A percentile compares a stretch with the other conserved stretches of the same genome.
These are phyloP conservation scores for Phytophthora foliorum DNA, from an alignment of 352 stramenopile genomes.

Conservation along the genomic window DNA sequence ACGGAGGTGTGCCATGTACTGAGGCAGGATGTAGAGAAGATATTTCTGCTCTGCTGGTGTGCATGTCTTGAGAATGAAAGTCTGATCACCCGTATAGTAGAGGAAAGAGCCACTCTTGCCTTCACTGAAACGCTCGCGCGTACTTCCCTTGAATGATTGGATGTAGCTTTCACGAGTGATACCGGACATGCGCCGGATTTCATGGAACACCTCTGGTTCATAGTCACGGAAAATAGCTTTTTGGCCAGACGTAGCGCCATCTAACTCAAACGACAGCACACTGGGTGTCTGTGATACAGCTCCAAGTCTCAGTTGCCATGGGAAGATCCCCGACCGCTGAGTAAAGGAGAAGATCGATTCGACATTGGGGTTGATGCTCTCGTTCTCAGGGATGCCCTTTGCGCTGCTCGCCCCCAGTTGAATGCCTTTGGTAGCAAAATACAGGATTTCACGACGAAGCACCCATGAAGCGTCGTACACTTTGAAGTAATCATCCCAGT, in stretches of 20 bases:
- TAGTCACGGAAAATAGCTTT: conserved; percentile 88
- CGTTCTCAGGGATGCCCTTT: conserved; percentile 45
- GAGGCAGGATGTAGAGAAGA: conserved; percentile 86
- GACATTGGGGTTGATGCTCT: conserved; percentile 44
- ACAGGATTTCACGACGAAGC: conserved; percentile 82
- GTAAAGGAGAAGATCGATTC: conserved; percentile 78
- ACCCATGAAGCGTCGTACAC: conserved; percentile 89
- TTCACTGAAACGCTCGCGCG: conserved; percentile 90
- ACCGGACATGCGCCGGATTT: conserved; percentile 83
- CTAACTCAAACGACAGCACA: conserved; percentile 79
- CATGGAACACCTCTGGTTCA: conserved; percentile 81
- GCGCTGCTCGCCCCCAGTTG: conserved; percentile 58
- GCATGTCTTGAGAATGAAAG: conserved; percentile 92
- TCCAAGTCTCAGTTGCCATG: conserved; percentile 66
- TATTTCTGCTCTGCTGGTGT: conserved; percentile 86
- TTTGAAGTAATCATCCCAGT: conserved; percentile 91
- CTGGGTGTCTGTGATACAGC: conserved; percentile 54
- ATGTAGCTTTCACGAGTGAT: conserved; percentile 84
- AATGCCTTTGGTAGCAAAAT: conserved; percentile 86
- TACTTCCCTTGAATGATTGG: conserved; percentile 81
- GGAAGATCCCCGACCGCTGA: conserved; percentile 70
- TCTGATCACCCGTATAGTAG: conserved; percentile 91
- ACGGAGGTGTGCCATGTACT: conserved; percentile 87
- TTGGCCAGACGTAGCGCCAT: conserved; percentile 66
- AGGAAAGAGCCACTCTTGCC: conserved; percentile 92